Base-by-base conservation (phyloP, 2,329 filamentous ascomycete genomes). In the Colletotrichum endophyticum region DNA sequence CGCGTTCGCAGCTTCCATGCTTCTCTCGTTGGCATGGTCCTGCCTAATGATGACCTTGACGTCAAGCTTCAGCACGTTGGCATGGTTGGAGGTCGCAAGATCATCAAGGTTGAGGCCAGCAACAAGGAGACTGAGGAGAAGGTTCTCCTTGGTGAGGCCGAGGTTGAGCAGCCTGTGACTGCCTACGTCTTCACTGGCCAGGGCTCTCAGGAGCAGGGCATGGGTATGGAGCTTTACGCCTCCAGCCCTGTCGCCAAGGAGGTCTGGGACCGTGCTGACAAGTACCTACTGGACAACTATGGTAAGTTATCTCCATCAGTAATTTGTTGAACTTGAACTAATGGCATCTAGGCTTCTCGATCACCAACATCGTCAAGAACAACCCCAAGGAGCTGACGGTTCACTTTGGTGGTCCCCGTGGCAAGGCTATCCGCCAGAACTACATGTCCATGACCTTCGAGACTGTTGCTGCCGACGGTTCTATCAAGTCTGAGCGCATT, bases 391-490 rank as follows among this genome's bases (percentile, higher is more conserved):
- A 99, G 88, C 93, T 99, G 72, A 99, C 98, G 7, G 95, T 99
- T 79, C 95, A 99, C 89, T 99, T 99, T 83, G 97, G 98, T 88
- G 97, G 97, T 66, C 96, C 97, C 78, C 95, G 95, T 75, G 97
- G 97, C 83, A 99, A 99, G 88, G 96, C 95, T 68, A 99, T 99
- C 81, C 95, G 97, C 78, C 94, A 98, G 84, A 99, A 99, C 87
- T 99, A 99, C 90, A 99, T 99, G 94, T 94, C 96, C 76, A 99
- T 99, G 97, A 99, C 96, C 64, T 99, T 99, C 86, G 97, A 99
- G 89, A 98, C 96, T n/a, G 96, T 99, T 70, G 94, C 94, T 75
- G 89, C 95, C 3, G 97, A 99, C 84, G 97, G 97, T 30, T 92
- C 92, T 44, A 96, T 98, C 88, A 99, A 98, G 87, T 98, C 97